Evolutionary conservation across 1,284 basidiomycete genomes (phyloP).

Genomic region (Moniliophthora roreri): DNA sequence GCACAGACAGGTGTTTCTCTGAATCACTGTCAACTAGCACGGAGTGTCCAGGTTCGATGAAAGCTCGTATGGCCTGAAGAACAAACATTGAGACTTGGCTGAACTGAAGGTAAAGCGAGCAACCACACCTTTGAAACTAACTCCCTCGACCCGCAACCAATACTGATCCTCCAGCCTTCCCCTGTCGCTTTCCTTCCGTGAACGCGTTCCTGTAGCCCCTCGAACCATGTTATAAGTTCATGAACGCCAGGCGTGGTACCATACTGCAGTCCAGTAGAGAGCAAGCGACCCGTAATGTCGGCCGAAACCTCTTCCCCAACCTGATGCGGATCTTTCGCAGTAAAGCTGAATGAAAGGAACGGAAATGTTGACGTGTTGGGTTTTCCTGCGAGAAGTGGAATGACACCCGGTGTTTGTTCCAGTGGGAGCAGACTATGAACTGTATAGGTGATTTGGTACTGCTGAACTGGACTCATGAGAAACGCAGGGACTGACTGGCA

Average conservation of each 20-base stretch:
- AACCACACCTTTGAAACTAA: not conserved
- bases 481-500: constrained; percentile 3
- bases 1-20: not conserved
- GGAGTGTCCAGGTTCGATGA: not conserved
- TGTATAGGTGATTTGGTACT: not conserved
- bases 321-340: not conserved
- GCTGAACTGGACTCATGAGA: not conserved
- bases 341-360: not conserved
- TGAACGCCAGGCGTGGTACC: not conserved
- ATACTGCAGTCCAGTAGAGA: not conserved
- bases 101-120: not conserved
- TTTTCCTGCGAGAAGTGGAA: not conserved
- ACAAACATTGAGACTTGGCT: too few relatives aligned
- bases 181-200: constrained; percentile 1
- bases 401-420: constrained; percentile 2
- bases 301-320: not conserved
- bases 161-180: constrained; percentile 1
- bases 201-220: not conserved
- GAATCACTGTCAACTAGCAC: not conserved
- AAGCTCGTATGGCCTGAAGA: not conserved
- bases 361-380: not conserved
- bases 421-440: constrained; percentile 1
- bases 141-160: not conserved
- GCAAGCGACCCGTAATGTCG: not conserved
- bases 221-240: not conserved